Conservation (phyloP, 805 yeast species). For the Hanseniaspora valbyensis region DNA sequence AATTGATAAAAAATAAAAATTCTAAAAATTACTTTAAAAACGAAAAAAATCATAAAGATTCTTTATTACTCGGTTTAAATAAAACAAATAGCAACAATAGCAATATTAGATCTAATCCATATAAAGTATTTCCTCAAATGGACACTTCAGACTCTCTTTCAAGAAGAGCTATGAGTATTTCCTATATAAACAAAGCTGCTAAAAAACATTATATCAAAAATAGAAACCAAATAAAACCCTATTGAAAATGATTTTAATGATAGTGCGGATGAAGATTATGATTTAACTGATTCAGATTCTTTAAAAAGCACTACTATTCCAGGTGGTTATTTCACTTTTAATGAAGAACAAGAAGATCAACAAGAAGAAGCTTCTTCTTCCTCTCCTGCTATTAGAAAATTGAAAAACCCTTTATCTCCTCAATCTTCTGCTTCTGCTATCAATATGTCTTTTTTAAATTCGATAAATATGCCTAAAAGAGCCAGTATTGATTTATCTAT, state of each 20-base stretch:
- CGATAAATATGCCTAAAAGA: neutral
- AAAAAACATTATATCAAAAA: neutral
- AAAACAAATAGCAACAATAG: neutral
- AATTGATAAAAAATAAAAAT: neutral
- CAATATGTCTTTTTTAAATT: neutral
- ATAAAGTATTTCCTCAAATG: neutral
- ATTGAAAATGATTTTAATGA: too few species aligned
- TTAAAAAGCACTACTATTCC: neutral
- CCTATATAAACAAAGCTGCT: neutral
- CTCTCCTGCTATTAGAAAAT: too few species aligned
- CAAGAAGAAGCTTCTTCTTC: too few species aligned
- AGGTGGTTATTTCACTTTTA: neutral
- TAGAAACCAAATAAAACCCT: neutral
- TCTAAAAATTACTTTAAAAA: neutral
- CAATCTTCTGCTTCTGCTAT: neutral
- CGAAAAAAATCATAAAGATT: too few species aligned
- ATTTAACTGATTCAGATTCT: neutral
- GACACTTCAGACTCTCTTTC: neutral
- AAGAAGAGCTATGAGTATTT: slow-evolving; percentile 5
- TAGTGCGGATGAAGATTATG: neutral
- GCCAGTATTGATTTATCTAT: neutral
- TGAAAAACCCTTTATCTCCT: too few species aligned
- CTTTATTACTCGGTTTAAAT: too few species aligned
- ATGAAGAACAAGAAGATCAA: too few species aligned
- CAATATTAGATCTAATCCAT: too few species aligned